Evolutionary conservation across 495 filamentous ascomycete genomes (phyloP).

Genomic region (Penicillium lagena): DNA sequence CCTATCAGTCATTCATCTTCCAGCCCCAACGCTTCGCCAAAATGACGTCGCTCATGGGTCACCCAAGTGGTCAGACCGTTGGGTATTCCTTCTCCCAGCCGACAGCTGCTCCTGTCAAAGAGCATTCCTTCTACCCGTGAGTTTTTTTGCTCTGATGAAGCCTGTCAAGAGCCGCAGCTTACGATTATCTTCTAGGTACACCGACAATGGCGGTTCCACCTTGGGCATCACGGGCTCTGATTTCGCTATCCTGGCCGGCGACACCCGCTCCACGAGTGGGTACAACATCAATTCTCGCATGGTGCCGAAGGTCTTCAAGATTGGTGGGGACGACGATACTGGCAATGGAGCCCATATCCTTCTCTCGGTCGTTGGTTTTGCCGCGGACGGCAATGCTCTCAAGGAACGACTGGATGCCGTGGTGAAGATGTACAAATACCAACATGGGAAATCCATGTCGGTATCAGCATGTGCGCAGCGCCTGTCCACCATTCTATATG

Average conservation of each 20-base stretch:
- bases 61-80: slow-evolving; percentile 34
- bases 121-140: slow-evolving; percentile 95
- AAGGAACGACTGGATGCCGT: slow-evolving; percentile 84
- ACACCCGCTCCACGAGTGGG: slow-evolving; percentile 88
- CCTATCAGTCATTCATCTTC: too few relatives aligned
- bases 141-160: slow-evolving; percentile 9
- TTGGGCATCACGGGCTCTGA: slow-evolving; percentile 89
- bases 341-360: slow-evolving; percentile 79
- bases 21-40: not conserved
- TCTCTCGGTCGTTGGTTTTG: slow-evolving; percentile 90
- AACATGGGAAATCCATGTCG: slow-evolving; percentile 87
- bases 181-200: slow-evolving; percentile 58
- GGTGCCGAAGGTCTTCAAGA: slow-evolving; percentile 92
- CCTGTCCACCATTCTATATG: slow-evolving; percentile 87
- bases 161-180: slow-evolving; percentile 5
- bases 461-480: slow-evolving; percentile 90
- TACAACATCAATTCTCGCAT: slow-evolving; percentile 98
- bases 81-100: slow-evolving; percentile 58
- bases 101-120: slow-evolving; percentile 42
- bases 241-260: slow-evolving; percentile 93
- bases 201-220: slow-evolving; percentile 95
- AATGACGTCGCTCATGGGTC: slow-evolving; percentile 42
- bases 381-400: slow-evolving; percentile 84
- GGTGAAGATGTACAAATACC: slow-evolving; percentile 96
- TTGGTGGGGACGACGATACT: slow-evolving; percentile 80